These are phyloP conservation scores for Pseudisothecium myosuroides DNA, from an alignment of 225 moss, liverwort and hornwort genomes.

Conservation along the genomic window DNA sequence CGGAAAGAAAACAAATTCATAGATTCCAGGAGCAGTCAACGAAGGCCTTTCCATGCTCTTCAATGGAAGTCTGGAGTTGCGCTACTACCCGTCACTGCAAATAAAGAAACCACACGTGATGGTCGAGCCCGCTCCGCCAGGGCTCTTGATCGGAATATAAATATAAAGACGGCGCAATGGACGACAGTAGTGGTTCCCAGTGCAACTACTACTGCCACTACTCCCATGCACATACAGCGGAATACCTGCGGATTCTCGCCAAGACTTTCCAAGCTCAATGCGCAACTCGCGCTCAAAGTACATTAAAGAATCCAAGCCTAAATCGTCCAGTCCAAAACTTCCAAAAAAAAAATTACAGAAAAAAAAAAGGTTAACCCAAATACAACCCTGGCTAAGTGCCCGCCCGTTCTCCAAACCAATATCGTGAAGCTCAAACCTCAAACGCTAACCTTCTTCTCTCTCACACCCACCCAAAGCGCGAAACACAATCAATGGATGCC, in stretches of 20 bases:
- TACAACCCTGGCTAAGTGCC: neutral
- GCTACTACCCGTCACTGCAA: neutral
- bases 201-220: neutral
- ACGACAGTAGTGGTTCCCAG: neutral
- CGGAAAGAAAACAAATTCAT: neutral
- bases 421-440: neutral
- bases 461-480: neutral
- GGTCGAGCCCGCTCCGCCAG: neutral
- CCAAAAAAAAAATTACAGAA: neutral
- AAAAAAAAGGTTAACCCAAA: neutral
- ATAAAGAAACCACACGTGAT: neutral
- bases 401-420: neutral
- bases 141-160: neutral
- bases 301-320: slow-evolving; percentile 1
- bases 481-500: neutral
- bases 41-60: neutral
- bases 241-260: neutral
- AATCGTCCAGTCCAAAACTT: neutral
- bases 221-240: slow-evolving; percentile 1
- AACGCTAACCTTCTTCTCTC: neutral
- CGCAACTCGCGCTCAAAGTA: neutral
- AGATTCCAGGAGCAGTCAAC: neutral
- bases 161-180: neutral
- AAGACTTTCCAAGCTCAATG: neutral
- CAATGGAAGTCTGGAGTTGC: neutral